Base-by-base conservation (phyloP, 345 rosid species). In the Microthlaspi erraticum region DNA sequence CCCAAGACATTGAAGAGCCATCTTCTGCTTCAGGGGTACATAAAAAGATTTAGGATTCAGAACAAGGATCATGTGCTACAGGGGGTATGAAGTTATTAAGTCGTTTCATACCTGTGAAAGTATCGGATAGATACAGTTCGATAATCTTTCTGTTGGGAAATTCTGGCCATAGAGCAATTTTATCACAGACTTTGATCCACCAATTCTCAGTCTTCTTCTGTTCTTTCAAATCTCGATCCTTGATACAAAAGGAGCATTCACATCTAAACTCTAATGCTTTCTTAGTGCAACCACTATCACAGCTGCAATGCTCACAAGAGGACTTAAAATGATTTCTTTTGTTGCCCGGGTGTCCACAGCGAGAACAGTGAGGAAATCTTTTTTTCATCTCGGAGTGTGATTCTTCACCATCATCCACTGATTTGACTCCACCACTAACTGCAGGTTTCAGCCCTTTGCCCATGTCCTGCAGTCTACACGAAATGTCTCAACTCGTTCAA, bases 341-440 rank as follows among this genome's bases (percentile, higher is more conserved):
- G 76, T 74, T 85, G 20, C 96, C 92, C 2, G 90, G 93, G 80
- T 94, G 99, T 67, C 99, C 98, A 80, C 99, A 89, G 54, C 84
- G 79, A 51, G 96, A 86, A 62, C 98, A 91, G 76, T 94, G 99
- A 76, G 88, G 78, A 70, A 67, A 45, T 78, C 81, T 82, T 36
- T 45, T 73, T 14, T 64, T 73, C 75, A 59, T 81, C 68, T 80
- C 77, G 34, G 81, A 73, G 68, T 39, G 19, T 64, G 70, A 34
- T 70, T 60, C 64, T 23, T 36, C 76, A 60, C 74, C 78, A 66
- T 64, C 80, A 60, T 68, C 79, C 3, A 20, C 51, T 29, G 77
- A 71, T 62, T 65, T 75, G 59, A 69, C 59, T 59, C 59, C 76
- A 53, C 76, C 72, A 75, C 32, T 79, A 70, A 53, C 55, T 59